Conservation (phyloP, 352 stramenopile species). For the Globisporangium splendens region DNA sequence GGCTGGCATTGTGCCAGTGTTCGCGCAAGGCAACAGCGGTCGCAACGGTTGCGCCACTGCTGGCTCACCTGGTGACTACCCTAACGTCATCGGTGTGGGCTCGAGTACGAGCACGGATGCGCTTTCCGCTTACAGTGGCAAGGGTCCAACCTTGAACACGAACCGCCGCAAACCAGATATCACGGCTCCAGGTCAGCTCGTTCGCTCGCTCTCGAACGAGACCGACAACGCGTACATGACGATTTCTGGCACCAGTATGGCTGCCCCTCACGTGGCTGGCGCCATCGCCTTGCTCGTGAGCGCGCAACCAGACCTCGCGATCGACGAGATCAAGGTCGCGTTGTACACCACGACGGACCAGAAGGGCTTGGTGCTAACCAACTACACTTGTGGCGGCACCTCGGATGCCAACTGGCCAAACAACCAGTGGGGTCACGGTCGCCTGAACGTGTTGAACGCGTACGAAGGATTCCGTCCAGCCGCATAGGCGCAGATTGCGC, state of each 20-base stretch:
- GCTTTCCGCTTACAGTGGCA: constrained; percentile 22
- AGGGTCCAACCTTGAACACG: constrained; percentile 15
- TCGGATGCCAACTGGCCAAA: too few relatives aligned
- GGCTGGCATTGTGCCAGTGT: constrained; percentile 24
- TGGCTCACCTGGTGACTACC: constrained; percentile 24
- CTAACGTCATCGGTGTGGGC: constrained; percentile 33
- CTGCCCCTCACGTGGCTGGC: constrained; percentile 21
- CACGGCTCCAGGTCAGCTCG: constrained; percentile 14
- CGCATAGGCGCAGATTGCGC: too few relatives aligned
- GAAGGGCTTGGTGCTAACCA: too few relatives aligned
- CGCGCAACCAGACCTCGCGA: constrained; percentile 8
- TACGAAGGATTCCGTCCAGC: too few relatives aligned
- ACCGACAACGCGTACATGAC: constrained; percentile 6
- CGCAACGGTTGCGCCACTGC: constrained; percentile 19
- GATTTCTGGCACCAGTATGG: constrained; percentile 20
- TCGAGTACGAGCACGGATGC: constrained; percentile 17
- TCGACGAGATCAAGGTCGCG: constrained; percentile 3
- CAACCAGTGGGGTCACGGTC: too few relatives aligned
- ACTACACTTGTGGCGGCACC: constrained; percentile 14
- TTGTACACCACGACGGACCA: constrained; percentile 9
- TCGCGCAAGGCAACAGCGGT: constrained; percentile 12
- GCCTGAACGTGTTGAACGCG: too few relatives aligned
- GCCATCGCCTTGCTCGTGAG: constrained; percentile 16
- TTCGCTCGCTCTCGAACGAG: constrained; percentile 8
- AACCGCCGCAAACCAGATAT: constrained; percentile 24